phyloP scores from a whole-genome alignment of 139 green algal species.

The Tetratostichococcus sp. region DNA sequence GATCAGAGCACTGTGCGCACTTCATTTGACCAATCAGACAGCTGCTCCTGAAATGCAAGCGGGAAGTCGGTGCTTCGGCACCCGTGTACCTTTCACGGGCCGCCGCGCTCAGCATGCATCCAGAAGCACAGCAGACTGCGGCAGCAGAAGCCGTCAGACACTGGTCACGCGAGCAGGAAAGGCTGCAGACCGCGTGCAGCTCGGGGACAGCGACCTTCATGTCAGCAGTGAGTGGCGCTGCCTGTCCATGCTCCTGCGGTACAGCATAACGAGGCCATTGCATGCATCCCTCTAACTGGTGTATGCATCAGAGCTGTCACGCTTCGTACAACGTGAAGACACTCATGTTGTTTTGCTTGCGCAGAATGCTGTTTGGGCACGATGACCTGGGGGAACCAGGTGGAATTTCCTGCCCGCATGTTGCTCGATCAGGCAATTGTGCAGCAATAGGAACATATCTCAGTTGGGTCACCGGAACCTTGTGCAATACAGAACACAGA shows the following conservation, averaged over 20 bases:
- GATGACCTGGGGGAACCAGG: slow-evolving; percentile 77
- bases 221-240: slow-evolving; percentile 12
- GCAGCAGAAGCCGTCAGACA: neutral
- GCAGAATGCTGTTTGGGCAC: slow-evolving; percentile 62
- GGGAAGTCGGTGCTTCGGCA: neutral
- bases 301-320: too few relatives aligned
- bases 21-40: too few relatives aligned
- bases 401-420: too few relatives aligned
- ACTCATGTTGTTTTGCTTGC: neutral
- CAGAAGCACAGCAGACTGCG: neutral
- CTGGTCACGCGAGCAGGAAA: neutral
- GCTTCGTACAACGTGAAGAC: too few relatives aligned
- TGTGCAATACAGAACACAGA: slow-evolving; percentile 37
- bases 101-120: neutral
- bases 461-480: too few relatives aligned
- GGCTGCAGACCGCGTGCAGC: slow-evolving; percentile 21
- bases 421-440: too few relatives aligned
- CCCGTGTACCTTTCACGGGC: neutral
- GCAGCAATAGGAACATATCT: too few relatives aligned
- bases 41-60: neutral
- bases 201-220: slow-evolving; percentile 26
- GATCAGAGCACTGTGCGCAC: too few relatives aligned
- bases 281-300: neutral
- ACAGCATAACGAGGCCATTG: too few relatives aligned
- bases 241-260: too few relatives aligned